These are phyloP conservation scores for Amphicarpaea edgeworthii DNA, from an alignment of 306 rosid genomes.

Conservation along the genomic window DNA sequence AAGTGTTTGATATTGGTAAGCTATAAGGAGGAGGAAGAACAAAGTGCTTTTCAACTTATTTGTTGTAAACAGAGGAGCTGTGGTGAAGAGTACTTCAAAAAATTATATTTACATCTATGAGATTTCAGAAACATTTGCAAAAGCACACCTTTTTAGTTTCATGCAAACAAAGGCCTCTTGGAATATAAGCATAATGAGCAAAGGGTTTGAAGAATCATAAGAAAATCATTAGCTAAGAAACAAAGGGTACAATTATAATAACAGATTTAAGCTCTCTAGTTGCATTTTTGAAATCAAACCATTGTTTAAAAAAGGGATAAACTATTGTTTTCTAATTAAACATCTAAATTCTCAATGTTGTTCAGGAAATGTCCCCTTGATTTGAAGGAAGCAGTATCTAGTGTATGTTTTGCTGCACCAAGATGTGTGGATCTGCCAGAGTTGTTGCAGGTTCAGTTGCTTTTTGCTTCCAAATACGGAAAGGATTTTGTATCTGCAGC, in stretches of 20 bases:
- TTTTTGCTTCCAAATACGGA: slow-evolving; percentile 83
- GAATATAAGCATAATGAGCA: not conserved
- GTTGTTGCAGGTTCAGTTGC: slow-evolving; percentile 85
- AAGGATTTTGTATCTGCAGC: slow-evolving; percentile 83
- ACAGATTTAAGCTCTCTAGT: too few species aligned
- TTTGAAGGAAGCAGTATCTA: slow-evolving; percentile 94
- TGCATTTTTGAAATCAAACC: too few species aligned
- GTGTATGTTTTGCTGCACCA: slow-evolving; percentile 94
- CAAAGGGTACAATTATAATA: too few species aligned
- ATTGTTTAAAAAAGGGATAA: too few species aligned
- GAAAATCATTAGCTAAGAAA: not conserved
- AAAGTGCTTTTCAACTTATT: not conserved
- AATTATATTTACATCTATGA: not conserved
- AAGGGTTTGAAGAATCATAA: not conserved
- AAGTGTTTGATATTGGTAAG: slow-evolving; percentile 3
- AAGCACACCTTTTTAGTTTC: not conserved
- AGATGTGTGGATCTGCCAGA: slow-evolving; percentile 91
- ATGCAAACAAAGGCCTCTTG: not conserved
- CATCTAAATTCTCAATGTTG: slow-evolving; percentile 18
- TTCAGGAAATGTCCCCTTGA: slow-evolving; percentile 89
- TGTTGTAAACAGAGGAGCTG: not conserved
- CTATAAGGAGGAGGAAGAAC: not conserved
- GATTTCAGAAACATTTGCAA: not conserved
- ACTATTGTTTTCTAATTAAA: slow-evolving; percentile 16
- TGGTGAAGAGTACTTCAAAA: not conserved